Conservation (phyloP, 306 rosid genomes). For the Ceratonia siliqua region DNA sequence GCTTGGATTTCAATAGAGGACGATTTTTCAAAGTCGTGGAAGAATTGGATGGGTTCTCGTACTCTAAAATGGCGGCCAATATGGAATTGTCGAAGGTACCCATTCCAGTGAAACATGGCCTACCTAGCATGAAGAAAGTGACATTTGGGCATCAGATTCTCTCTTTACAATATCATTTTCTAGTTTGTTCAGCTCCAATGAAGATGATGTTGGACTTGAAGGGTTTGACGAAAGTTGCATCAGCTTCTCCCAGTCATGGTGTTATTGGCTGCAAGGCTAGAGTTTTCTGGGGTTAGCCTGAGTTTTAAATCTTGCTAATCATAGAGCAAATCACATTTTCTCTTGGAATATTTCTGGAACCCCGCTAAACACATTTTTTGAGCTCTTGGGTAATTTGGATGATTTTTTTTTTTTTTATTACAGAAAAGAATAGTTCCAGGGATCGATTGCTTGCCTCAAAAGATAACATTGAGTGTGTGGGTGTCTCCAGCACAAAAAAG, state of each 20-base stretch:
- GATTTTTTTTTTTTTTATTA: no score
- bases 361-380: no score
- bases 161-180: conserved; percentile 58
- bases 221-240: conserved; percentile 65
- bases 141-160: conserved; percentile 49
- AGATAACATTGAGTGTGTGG: no score
- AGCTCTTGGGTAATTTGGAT: no score
- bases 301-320: no score
- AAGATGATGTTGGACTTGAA: conserved; percentile 46
- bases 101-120: conserved; percentile 68
- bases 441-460: no score
- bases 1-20: conserved; percentile 43
- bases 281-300: no score
- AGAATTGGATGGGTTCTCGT: conserved; percentile 35
- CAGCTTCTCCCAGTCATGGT: conserved; percentile 62
- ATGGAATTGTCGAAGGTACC: conserved; percentile 80
- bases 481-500: no score
- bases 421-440: no score
- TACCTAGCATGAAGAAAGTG: conserved; percentile 62
- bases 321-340: no score
- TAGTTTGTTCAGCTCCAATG: conserved; percentile 69
- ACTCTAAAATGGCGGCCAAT: conserved; percentile 64
- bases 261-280: conserved; percentile 77
- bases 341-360: no score
- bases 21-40: not conserved